Base-by-base conservation (phyloP, 1,139 yeast species). In the Magnusiomyces tetraspermus region DNA sequence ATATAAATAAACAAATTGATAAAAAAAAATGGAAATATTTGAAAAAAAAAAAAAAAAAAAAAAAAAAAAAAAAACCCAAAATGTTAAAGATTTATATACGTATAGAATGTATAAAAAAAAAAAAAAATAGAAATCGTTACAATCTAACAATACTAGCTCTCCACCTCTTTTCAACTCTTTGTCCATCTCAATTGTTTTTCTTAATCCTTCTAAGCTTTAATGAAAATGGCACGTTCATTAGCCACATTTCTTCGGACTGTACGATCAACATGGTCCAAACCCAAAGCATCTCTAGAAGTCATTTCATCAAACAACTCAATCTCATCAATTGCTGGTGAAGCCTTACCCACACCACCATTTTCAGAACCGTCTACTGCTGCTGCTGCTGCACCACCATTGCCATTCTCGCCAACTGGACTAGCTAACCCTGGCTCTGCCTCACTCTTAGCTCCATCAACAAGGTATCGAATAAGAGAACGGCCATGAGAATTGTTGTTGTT, bases 251-350 rank as follows among this genome's bases (percentile, higher is more conserved):
- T 54, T 57, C 63, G 52, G 36, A 77, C 73, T 38, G 76, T 67
- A 62, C 94, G 78, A 67, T 88, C 96, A 8, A 92, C 87, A 64
- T 87, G 96, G 63, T 92, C 96, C 65, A 92, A 73, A 23, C 90
- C 95, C 53, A 92, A 71, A 33, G 74, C 74, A 55, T 76, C 79
- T 40, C 73, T 71, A 30, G 73, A 74, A 15, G 75, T 72, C 56
- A 84, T 67, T 51, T 77, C 77, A 51, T 82, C 80, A 65, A 73
- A 85, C 31, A 89, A 70, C 15, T 76, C 71, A 46, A 78, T 61
- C 23, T 73, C 59, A n/a, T 55, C 58, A n/a, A 19, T 31, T 19
- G 37, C 30, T 8, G 11, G 33, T 28, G 33, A 8, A 28, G 33
- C 11, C 11, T 6, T 28, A 11, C 33, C 11, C 11, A 8, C 33